Percentiles rank a stretch among this genome's conserved stretches.
phyloP scores from a whole-genome alignment of 306 rosid genomes.

The Sechiopsis laciniata region DNA sequence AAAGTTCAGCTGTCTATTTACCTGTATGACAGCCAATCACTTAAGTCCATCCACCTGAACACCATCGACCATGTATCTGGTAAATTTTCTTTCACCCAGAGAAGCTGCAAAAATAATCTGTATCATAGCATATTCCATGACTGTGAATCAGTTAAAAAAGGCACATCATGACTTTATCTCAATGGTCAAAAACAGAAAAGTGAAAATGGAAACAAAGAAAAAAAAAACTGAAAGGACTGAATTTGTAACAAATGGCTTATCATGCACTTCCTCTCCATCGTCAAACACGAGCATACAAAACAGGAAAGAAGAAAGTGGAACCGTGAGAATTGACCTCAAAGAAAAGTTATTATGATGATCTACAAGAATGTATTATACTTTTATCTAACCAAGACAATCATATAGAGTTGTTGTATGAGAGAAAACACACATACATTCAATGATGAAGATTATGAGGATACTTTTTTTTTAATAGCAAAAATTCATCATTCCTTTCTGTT shows the following conservation, averaged over 20 bases:
- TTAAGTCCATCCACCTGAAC: constrained; percentile 98
- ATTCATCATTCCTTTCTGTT: not conserved
- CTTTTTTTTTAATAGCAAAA: not conserved
- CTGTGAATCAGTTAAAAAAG: constrained; percentile 16
- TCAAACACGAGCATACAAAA: constrained; percentile 1
- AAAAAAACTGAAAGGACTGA: not conserved
- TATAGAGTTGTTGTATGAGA: not conserved
- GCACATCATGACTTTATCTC: constrained; percentile 13
- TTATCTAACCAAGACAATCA: not conserved
- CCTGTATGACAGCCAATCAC: constrained; percentile 99
- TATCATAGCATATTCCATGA: constrained; percentile 27
- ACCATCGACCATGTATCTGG: constrained; percentile 92
- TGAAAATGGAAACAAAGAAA: not conserved
- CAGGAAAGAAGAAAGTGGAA: not conserved
- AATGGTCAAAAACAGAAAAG: not conserved
- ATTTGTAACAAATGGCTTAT: not conserved
- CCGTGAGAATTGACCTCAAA: not conserved
- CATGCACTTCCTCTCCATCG: not conserved
- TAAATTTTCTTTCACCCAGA: constrained; percentile 96
- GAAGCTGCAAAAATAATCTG: constrained; percentile 56
- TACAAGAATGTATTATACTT: not conserved
- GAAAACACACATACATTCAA: not conserved
- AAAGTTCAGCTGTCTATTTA: constrained; percentile 27
- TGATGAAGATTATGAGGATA: not conserved
- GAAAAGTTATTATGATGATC: not conserved